A percentile compares a stretch with the other conserved stretches of the same genome.
Conservation (phyloP, 2,329 filamentous ascomycete species). For the Cercospora nicotianae region DNA sequence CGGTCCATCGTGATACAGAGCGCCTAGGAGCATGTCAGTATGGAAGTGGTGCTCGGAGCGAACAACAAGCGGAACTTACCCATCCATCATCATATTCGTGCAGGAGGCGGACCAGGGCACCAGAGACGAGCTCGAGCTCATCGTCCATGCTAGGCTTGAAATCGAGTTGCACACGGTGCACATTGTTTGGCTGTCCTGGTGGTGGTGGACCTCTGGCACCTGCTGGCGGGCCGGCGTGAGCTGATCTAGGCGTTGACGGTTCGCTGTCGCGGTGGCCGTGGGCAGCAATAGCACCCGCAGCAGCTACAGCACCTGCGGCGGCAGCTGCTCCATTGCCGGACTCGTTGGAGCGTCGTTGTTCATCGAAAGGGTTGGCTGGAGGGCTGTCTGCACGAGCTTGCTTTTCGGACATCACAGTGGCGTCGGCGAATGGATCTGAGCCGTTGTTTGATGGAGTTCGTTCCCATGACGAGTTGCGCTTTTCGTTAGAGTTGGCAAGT, state of each 20-base stretch:
- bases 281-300: slow-evolving; percentile 16
- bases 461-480: slow-evolving; percentile 43
- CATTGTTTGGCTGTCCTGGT: slow-evolving; percentile 54
- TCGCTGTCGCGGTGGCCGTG: slow-evolving; percentile 22
- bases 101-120: slow-evolving; percentile 81
- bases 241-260: slow-evolving; percentile 30
- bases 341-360: slow-evolving; percentile 27
- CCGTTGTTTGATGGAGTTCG: slow-evolving; percentile 36
- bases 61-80: slow-evolving; percentile 59
- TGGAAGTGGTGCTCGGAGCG: not conserved
- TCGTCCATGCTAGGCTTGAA: slow-evolving; percentile 92
- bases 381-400: slow-evolving; percentile 29
- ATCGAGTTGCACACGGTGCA: slow-evolving; percentile 91
- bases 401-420: slow-evolving; percentile 32
- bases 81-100: slow-evolving; percentile 99
- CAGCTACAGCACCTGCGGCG: slow-evolving; percentile 11
- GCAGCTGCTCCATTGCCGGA: slow-evolving; percentile 13
- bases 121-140: slow-evolving; percentile 77
- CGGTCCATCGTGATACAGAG: slow-evolving; percentile 89
- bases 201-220: slow-evolving; percentile 38
- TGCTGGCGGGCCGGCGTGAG: slow-evolving; percentile 34
- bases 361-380: slow-evolving; percentile 36
- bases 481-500: slow-evolving; percentile 30
- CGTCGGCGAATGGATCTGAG: slow-evolving; percentile 42
- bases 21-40: slow-evolving; percentile 56